phyloP scores from a whole-genome alignment of 176 grass and related monocot species.

The Coix lacrymajobi region DNA sequence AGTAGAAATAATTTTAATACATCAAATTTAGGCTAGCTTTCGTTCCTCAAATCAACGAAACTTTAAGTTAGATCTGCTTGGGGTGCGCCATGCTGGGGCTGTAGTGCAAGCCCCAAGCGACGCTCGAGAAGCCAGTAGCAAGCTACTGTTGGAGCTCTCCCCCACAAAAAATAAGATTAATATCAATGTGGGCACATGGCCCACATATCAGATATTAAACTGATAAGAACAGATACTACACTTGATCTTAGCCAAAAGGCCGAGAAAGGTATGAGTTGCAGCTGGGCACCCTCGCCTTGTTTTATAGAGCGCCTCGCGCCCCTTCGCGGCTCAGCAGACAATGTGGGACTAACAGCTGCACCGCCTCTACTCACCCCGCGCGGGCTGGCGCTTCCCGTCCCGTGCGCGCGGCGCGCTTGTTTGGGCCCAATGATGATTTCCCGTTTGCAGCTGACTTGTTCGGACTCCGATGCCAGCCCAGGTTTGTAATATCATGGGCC shows the following conservation, averaged over 20 bases:
- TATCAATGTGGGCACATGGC: conserved; percentile 10
- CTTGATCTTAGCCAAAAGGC: conserved; percentile 73
- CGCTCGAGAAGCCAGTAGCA: background rate
- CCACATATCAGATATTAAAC: conserved; percentile 75
- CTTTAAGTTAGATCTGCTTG: background rate
- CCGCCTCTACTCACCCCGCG: too few relatives aligned
- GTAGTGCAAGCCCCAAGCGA: background rate
- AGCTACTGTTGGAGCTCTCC: background rate
- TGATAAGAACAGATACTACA: conserved; percentile 83
- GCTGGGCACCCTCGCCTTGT: background rate
- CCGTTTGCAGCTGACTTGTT: background rate
- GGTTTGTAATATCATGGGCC: background rate
- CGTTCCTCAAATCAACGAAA: too few relatives aligned
- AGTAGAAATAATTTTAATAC: too few relatives aligned
- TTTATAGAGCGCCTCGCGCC: background rate
- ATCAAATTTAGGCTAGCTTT: too few relatives aligned
- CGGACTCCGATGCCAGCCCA: background rate
- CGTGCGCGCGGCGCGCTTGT: background rate
- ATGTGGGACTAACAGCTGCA: background rate
- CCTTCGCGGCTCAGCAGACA: background rate
- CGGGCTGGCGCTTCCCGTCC: background rate
- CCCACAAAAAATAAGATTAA: conserved; percentile 56
- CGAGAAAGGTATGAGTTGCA: conserved; percentile 47
- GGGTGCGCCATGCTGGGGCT: background rate
- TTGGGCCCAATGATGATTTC: background rate